Evolutionary conservation across 2,329 filamentous ascomycete species (phyloP), one percentile per base, ranked within the genome.

Genomic region (Colletotrichum ledebouriae): DNA sequence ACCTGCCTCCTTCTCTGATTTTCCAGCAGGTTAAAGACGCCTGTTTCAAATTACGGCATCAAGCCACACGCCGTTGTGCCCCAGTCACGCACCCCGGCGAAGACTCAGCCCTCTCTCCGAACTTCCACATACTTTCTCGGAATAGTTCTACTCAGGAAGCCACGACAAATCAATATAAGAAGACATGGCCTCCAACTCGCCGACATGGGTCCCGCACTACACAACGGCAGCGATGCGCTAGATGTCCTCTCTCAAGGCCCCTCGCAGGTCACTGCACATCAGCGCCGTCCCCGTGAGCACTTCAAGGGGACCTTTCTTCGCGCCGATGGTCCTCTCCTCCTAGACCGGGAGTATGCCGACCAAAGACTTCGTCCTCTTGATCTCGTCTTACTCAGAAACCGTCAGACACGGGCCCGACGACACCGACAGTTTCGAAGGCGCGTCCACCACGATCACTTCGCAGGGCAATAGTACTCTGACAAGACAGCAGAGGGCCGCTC

Each of bases 401-500:
- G 59, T 15, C 55, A 59, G 6, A 37, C 29, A 4, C 47, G 50
- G 5, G 11, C 49, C 1, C 39, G 56, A 6, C 7, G 12, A 12
- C 64, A 37, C n/a, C 59, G 60, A 13, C 47, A 6, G 5, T 29
- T 53, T 5, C 49, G 44, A 29, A 47, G 55, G 15, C 59, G 59
- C 44, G 15, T 7, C 6, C 65, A 42, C 13, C 20, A 17, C 6
- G 6, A 41, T 34, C 65, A 60, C 2, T 13, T 34, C 44, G 15
- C 10, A 9, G 25, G 41, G 13, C 53, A 53, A 57, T 70, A 64
- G 68, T 12, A 39, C 25, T 42, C 12, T 12, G 64, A 68, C 15
- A 61, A 64, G 11, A 49, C 63, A 2, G 53, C 63, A n/a, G 80
- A 82, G 67, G 78, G 76, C 41, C 69, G 74, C 29, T 77, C 77